Percentiles rank a stretch among this genome's conserved stretches.
Conservation (phyloP, 495 filamentous ascomycete genomes). For the Annulohypoxylon bovei region DNA sequence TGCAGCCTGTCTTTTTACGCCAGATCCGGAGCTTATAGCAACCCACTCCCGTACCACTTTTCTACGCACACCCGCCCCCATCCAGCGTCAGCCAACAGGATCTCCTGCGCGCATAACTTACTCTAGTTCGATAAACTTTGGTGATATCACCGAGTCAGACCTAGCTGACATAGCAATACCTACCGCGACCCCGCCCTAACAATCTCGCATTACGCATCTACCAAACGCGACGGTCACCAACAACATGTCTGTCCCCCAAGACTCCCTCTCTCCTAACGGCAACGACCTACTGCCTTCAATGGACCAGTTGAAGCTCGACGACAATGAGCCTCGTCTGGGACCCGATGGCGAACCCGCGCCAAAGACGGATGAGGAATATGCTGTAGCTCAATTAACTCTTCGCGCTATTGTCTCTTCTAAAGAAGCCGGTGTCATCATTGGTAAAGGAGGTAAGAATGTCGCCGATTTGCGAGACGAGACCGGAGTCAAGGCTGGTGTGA, state of each 20-base stretch:
- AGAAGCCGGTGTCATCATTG: constrained; percentile 98
- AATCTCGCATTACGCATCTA: constrained; percentile 1
- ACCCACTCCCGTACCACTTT: constrained; percentile 43
- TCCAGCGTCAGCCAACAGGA: constrained; percentile 39
- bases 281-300: constrained; percentile 56
- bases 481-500: constrained; percentile 95
- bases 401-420: constrained; percentile 98
- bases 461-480: constrained; percentile 97
- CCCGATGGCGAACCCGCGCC: constrained; percentile 76
- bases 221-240: constrained; percentile 13
- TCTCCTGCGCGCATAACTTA: constrained; percentile 28
- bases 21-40: constrained; percentile 39
- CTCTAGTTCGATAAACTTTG: constrained; percentile 29
- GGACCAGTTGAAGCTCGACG: constrained; percentile 58
- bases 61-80: constrained; percentile 41
- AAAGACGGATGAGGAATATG: constrained; percentile 96
- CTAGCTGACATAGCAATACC: constrained; percentile 33
- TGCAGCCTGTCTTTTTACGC: constrained; percentile 29
- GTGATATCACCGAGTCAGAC: constrained; percentile 34
- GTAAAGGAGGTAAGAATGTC: constrained; percentile 98
- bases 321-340: constrained; percentile 66
- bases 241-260: constrained; percentile 62
- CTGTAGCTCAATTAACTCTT: constrained; percentile 86
- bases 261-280: constrained; percentile 52
- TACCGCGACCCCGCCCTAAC: constrained; percentile 19